Percentiles rank a stretch among this genome's conserved stretches.
Evolutionary conservation across 768 basidiomycete genomes (phyloP).

Genomic region (Cystobasidium ongulense): DNA sequence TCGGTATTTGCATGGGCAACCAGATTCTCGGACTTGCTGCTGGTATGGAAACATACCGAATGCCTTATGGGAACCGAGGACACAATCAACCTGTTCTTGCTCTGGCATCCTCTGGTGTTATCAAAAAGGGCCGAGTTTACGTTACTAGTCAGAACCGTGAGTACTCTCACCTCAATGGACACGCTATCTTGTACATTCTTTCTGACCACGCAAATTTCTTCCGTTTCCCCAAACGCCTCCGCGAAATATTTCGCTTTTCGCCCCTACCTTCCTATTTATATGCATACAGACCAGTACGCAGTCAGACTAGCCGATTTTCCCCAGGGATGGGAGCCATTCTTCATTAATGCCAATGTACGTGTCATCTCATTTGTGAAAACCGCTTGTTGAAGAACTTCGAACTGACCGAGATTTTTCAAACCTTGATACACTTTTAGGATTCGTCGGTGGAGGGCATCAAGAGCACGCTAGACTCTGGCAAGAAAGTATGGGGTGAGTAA

Average conservation of each 20-base stretch:
- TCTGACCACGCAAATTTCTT: background rate
- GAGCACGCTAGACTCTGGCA: constrained; percentile 78
- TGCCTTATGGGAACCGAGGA: constrained; percentile 99
- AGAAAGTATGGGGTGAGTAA: constrained; percentile 75
- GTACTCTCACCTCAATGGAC: constrained; percentile 40
- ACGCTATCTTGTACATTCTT: background rate
- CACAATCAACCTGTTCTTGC: constrained; percentile 98
- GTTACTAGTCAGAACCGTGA: constrained; percentile 67
- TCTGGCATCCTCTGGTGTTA: constrained; percentile 81
- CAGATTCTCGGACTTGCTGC: constrained; percentile 97
- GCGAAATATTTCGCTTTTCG: background rate
- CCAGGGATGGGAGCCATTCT: constrained; percentile 94
- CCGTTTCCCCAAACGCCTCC: background rate
- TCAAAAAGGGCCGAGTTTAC: constrained; percentile 91
- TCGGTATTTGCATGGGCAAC: constrained; percentile 99
- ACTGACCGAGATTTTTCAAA: background rate
- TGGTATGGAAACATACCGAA: constrained; percentile 89
- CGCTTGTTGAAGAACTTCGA: background rate
- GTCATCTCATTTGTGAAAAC: background rate
- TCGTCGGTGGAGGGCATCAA: constrained; percentile 98
- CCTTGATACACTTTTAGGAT: constrained; percentile 49
- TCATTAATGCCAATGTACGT: constrained; percentile 83
- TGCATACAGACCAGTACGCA: constrained; percentile 85
- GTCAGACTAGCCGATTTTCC: constrained; percentile 91
- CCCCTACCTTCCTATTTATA: background rate